phyloP scores from a whole-genome alignment of 2,329 filamentous ascomycete genomes.

The Exophiala calicioides region DNA sequence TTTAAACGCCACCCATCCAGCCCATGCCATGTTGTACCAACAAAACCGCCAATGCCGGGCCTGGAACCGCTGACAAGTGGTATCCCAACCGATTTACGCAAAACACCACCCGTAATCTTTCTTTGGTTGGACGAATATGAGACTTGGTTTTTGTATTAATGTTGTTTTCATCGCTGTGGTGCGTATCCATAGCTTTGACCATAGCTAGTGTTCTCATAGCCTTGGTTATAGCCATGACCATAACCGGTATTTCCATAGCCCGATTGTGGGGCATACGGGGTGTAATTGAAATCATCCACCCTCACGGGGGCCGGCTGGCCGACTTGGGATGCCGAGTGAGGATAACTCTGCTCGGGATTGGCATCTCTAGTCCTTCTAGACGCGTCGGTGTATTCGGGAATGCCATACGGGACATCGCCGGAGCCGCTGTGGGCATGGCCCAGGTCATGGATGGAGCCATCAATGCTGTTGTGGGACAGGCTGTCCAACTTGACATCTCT shows the following conservation, averaged over 20 bases:
- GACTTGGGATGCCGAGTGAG: conserved; percentile 1
- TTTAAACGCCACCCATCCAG: too few species aligned
- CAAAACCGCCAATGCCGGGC: too few species aligned
- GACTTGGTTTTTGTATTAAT: too few species aligned
- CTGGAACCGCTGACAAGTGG: too few species aligned
- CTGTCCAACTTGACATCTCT: conserved; percentile 40
- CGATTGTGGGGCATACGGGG: background rate
- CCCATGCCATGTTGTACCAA: too few species aligned
- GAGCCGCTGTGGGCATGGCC: conserved; percentile 5
- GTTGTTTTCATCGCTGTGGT: conserved; percentile 29
- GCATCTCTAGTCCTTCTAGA: conserved; percentile 2
- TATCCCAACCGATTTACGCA: too few species aligned
- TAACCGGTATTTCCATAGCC: conserved; percentile 13
- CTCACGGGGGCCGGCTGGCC: too few species aligned
- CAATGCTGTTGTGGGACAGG: conserved; percentile 31
- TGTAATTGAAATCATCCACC: conserved; percentile 13
- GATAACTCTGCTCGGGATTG: conserved; percentile 1
- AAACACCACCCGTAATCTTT: too few species aligned
- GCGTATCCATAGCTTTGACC: too few species aligned
- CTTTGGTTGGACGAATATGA: too few species aligned
- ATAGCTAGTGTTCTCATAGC: too few species aligned
- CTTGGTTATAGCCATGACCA: too few species aligned
- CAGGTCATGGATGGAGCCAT: background rate
- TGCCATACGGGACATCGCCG: conserved; percentile 17
- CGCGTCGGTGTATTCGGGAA: conserved; percentile 13